Conservation (phyloP, 495 filamentous ascomycete species). For the Chaetomium cochliodes region DNA sequence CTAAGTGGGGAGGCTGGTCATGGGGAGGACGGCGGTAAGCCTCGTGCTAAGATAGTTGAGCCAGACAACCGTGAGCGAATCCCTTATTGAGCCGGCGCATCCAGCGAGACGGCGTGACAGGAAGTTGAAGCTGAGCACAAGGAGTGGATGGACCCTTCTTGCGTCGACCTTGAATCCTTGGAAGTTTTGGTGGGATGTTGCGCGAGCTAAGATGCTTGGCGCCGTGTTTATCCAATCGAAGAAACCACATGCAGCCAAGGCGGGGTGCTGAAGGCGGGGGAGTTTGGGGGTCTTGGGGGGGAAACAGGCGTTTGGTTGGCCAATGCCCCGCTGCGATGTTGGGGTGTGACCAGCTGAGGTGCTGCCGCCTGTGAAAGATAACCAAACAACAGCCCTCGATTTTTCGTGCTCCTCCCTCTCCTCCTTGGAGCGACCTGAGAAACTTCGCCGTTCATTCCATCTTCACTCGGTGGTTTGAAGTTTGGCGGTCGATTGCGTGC, state of each 20-base stretch:
- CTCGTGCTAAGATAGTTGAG: no score
- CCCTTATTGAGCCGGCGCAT: background rate
- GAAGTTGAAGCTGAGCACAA: background rate
- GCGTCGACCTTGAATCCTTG: background rate
- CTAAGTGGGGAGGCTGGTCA: no score
- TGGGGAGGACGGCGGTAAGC: no score
- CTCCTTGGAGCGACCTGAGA: background rate
- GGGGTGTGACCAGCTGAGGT: background rate
- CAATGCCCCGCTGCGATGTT: background rate
- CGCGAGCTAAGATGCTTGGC: conserved; percentile 9
- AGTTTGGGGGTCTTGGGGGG: conserved; percentile 4
- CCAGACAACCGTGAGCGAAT: background rate
- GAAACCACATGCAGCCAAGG: background rate
- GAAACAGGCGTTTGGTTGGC: conserved; percentile 3
- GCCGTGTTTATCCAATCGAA: background rate
- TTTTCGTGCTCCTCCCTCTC: conserved; percentile 10
- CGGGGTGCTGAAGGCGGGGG: conserved; percentile 7
- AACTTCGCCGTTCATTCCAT: background rate
- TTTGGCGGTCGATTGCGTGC: conserved; percentile 5
- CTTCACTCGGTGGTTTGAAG: background rate
- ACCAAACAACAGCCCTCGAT: conserved; percentile 1
- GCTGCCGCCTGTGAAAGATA: background rate
- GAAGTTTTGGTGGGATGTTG: conserved; percentile 4
- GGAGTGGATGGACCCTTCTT: conserved; percentile 1
- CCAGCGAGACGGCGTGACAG: background rate